Base-by-base conservation (phyloP, 768 basidiomycete species). In the Russula sp. region DNA sequence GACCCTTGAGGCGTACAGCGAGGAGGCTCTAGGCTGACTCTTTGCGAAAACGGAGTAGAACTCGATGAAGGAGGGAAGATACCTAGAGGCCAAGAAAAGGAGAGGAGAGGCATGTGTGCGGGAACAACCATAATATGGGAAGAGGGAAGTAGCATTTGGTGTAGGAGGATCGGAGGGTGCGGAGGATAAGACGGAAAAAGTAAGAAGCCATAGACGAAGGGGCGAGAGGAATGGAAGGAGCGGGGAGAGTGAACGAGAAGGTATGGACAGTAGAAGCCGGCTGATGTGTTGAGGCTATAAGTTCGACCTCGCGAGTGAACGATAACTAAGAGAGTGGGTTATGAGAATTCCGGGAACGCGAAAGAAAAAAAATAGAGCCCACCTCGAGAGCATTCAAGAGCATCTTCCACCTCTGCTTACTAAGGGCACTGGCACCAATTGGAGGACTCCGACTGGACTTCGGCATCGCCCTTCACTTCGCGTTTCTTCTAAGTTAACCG, bases 271-370 rank as follows among this genome's bases (percentile, higher is more conserved):
- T 97, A 7, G 91, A 92, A 1, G 94, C 89, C 8, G 95, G 95
- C 69, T 95, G 92, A 11, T 95, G 82, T 0, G 93, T 92, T n/a
- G 94, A 93, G 16, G 94, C 92, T 72, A 98, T 90, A 62, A 98
- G 88, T 73, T 95, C 93, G 49, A 95, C 90, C 74, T 96, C 94
- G 59, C 90, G 89, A 40, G 91, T 86, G 75, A 95, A 94, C 9
- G 92, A 92, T 51, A 95, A 86, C 92, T 94, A 69, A 16, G 4
- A 54, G 11, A 49, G 53, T 36, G 40, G 28, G 42, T 34, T 1
- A 38, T 49, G 38, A 38, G 58, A 32, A 48, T n/a, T 24, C 16
- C 16, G 7, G 10, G n/a, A 13, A 36, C 1, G 1, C 0, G 26
- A 38, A 50, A 42, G 20, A n/a, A n/a, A n/a, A 55, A 18, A 32